A percentile compares a stretch with the other conserved stretches of the same genome.
These are phyloP conservation scores for Talaromyces verruculosus DNA, from an alignment of 2,329 filamentous ascomycete genomes.

Conservation along the genomic window DNA sequence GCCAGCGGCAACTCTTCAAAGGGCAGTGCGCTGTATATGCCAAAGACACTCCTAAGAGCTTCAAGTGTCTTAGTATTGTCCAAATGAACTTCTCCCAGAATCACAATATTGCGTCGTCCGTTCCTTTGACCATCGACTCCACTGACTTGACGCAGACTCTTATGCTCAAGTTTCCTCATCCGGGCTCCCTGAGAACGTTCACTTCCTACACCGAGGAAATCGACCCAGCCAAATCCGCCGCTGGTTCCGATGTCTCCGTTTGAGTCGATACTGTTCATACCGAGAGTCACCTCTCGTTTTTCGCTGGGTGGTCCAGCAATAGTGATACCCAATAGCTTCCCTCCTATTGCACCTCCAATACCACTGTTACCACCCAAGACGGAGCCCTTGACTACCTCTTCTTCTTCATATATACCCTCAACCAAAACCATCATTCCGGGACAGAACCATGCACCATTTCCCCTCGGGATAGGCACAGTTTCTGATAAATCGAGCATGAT, in stretches of 20 bases:
- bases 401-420: constrained; percentile 95
- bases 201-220: constrained; percentile 88
- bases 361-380: constrained; percentile 74
- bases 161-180: constrained; percentile 78
- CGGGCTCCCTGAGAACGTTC: constrained; percentile 77
- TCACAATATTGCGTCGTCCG: constrained; percentile 59
- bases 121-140: constrained; percentile 30
- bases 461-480: constrained; percentile 74
- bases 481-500: constrained; percentile 81
- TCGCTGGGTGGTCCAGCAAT: constrained; percentile 91
- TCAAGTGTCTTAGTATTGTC: constrained; percentile 79
- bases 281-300: constrained; percentile 74
- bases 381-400: constrained; percentile 66
- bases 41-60: constrained; percentile 76
- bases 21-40: constrained; percentile 67
- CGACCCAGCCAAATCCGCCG: constrained; percentile 93
- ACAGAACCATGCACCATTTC: constrained; percentile 82
- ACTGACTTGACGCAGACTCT: constrained; percentile 54
- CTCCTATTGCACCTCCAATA: constrained; percentile 87
- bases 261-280: constrained; percentile 56
- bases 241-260: constrained; percentile 52
- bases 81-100: constrained; percentile 82
- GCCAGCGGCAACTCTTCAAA: constrained; percentile 68
- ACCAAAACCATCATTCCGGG: constrained; percentile 95
- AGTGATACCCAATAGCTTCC: constrained; percentile 85